These are phyloP conservation scores for Candida ortonii DNA, from an alignment of 805 yeast genomes.

Conservation along the genomic window DNA sequence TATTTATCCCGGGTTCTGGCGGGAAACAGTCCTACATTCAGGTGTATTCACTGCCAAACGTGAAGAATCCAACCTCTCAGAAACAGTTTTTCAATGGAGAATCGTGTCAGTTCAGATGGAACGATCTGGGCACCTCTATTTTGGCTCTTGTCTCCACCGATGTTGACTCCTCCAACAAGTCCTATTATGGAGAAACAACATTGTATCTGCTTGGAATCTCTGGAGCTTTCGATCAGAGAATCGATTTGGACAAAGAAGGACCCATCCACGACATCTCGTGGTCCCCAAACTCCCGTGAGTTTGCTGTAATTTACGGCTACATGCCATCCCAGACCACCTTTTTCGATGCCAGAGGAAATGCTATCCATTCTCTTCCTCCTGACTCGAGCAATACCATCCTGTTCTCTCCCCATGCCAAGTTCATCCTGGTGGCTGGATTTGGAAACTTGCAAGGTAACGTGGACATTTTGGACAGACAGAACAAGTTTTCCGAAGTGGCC, in stretches of 20 bases:
- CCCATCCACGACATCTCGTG: constrained; percentile 97
- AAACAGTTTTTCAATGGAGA: constrained; percentile 96
- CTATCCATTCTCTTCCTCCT: constrained; percentile 76
- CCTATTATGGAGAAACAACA: constrained; percentile 95
- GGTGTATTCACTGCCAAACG: constrained; percentile 76
- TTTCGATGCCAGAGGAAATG: constrained; percentile 91
- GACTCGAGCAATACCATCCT: constrained; percentile 86
- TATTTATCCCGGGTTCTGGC: constrained; percentile 79
- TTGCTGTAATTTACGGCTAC: constrained; percentile 94
- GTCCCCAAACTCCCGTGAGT: constrained; percentile 95
- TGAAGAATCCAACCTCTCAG: constrained; percentile 73
- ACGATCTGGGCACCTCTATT: constrained; percentile 88
- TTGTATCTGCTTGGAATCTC: constrained; percentile 87
- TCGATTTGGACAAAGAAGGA: constrained; percentile 85
- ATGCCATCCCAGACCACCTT: constrained; percentile 97
- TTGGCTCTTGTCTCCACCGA: constrained; percentile 93
- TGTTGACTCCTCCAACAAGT: constrained; percentile 89
- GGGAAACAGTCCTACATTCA: constrained; percentile 90
- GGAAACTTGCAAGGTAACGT: constrained; percentile 97
- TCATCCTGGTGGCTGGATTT: constrained; percentile 91
- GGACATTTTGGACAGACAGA: constrained; percentile 89
- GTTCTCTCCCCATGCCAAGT: constrained; percentile 93
- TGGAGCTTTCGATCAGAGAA: constrained; percentile 86
- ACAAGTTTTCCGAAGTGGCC: constrained; percentile 74
- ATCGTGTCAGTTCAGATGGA: constrained; percentile 90